phyloP scores from a whole-genome alignment of 192 early-diverging fungal species.

The Linnemannia elongata region DNA sequence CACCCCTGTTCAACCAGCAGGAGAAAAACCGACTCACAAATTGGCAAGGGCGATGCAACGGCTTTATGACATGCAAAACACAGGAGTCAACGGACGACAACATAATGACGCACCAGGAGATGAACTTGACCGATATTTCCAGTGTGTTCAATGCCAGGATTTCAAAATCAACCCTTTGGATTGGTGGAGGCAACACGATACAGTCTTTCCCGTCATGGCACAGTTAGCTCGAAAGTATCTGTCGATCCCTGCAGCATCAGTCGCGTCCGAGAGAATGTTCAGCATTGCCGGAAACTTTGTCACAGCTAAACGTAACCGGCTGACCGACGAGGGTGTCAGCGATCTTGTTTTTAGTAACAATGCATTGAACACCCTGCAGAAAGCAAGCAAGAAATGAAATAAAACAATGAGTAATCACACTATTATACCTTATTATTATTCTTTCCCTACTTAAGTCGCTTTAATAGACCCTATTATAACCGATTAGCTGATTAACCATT shows the following conservation, averaged over 20 bases:
- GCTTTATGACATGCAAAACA: neutral
- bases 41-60: conserved; percentile 5
- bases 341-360: conserved; percentile 24
- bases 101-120: neutral
- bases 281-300: conserved; percentile 11
- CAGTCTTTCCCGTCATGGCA: conserved; percentile 16
- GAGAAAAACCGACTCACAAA: neutral
- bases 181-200: conserved; percentile 20
- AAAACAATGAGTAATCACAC: neutral
- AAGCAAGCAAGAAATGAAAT: neutral
- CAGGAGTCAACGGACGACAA: neutral
- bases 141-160: conserved; percentile 1
- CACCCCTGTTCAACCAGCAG: conserved; percentile 2
- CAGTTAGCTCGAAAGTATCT: conserved; percentile 27
- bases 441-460: too few species aligned
- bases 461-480: too few species aligned
- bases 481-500: too few species aligned
- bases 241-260: conserved; percentile 26
- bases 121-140: conserved; percentile 11
- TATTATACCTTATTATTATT: neutral
- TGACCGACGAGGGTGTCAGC: conserved; percentile 7
- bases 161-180: conserved; percentile 12
- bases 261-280: conserved; percentile 17
- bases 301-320: conserved; percentile 4
- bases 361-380: neutral